A percentile compares a stretch with the other conserved stretches of the same genome.
These are phyloP conservation scores for Lentinula lateritia DNA, from an alignment of 768 basidiomycete species.

Conservation along the genomic window DNA sequence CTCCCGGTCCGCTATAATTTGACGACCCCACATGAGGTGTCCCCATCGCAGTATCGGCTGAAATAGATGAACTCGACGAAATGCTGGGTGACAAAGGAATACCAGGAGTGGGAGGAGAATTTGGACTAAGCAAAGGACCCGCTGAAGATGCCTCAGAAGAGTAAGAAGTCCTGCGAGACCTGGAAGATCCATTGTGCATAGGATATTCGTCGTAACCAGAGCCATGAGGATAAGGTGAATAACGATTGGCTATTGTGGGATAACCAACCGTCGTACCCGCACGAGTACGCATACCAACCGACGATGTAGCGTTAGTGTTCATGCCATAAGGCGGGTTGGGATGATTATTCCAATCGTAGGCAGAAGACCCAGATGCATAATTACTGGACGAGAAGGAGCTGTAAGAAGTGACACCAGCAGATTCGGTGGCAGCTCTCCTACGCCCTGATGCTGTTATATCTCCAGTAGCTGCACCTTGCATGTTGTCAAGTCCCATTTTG, in stretches of 20 bases:
- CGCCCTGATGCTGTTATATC: background rate
- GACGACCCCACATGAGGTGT: background rate
- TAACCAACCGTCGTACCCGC: conserved; percentile 2
- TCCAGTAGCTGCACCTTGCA: background rate
- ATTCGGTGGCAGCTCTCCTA: background rate
- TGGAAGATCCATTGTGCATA: background rate
- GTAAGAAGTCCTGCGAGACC: background rate
- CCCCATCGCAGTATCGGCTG: background rate
- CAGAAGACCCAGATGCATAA: background rate
- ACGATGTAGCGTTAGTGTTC: background rate
- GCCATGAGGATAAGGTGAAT: conserved; percentile 1
- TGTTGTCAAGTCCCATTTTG: background rate
- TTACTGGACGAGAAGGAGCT: background rate
- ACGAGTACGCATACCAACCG: conserved; percentile 5
- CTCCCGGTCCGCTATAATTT: background rate
- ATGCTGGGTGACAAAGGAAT: conserved; percentile 1
- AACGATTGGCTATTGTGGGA: background rate
- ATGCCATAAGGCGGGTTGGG: background rate
- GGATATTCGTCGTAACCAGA: background rate
- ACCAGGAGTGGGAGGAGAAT: background rate
- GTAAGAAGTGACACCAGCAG: background rate
- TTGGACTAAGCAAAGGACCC: background rate
- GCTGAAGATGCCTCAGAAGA: background rate
- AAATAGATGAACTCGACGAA: background rate
- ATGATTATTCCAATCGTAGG: background rate